Evolutionary conservation across 345 rosid genomes (phyloP), one percentile per base, ranked within the genome.

Genomic region (Cardamine chenopodiifolia): DNA sequence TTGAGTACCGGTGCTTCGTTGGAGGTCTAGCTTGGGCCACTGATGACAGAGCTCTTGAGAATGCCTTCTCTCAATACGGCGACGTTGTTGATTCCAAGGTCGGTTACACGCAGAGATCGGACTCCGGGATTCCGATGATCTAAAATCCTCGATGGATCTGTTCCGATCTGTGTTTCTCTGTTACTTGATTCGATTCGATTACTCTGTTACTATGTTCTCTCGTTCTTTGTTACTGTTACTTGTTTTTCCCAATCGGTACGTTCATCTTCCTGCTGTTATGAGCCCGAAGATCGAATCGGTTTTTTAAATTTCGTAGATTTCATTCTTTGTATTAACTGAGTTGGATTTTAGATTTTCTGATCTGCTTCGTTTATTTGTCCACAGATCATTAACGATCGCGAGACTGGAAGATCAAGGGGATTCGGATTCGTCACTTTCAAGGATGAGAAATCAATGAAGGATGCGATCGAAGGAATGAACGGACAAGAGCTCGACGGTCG

Each of bases 21-120:
- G 98, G 97, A 39, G 97, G 98, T 78, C 91, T 94, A 0, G 98
- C 97, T 0, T 94, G 97, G 97, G 95, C 93, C 80, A 94, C 97
- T 39, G 86, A 80, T 54, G 98, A 94, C 72, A 63, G 26, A 32
- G 69, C 85, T 22, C 87, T 94, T 0, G 85, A 84, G 52, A 68
- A 66, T 1, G 96, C 97, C 44, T 94, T 94, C 84, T 66, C 90
- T 59, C 2, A 71, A 5, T 94, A 1, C 44, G 98, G 97, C 76
- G 90, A 91, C 15, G 68, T 94, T 78, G 44, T 94, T 79, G 98
- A 94, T 79, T 91, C 98, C 92, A 94, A 94, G 98, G 97, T 94
- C 96, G 68, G 97, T 91, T 86, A 53, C 88, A 75, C 84, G 78
- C 70, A 70, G 78, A 78, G 74, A 78, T 78, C 81, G 74, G 81